Conservation (phyloP, 768 basidiomycete species). For the Tulasnella sp. region DNA sequence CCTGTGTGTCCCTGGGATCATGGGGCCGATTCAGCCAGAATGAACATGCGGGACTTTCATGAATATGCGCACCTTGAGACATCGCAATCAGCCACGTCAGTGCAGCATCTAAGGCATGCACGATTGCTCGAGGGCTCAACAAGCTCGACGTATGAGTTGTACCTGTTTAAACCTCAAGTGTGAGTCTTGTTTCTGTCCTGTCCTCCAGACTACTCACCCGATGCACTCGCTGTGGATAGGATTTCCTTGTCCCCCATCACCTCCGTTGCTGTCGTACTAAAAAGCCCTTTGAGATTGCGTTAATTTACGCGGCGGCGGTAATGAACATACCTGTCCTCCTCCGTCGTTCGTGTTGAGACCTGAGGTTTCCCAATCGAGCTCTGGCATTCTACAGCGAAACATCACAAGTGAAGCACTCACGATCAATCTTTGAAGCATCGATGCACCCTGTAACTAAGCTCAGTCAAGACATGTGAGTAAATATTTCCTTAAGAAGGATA, state of each 20-base stretch:
- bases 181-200: not conserved
- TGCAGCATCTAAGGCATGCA: constrained; percentile 33
- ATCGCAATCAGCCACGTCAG: constrained; percentile 27
- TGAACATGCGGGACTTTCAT: not conserved
- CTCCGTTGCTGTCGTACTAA: constrained; percentile 34
- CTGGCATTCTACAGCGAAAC: not conserved
- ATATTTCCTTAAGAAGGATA: not conserved
- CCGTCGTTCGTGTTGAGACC: constrained; percentile 31
- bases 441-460: constrained; percentile 14
- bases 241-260: constrained; percentile 24
- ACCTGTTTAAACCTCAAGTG: not conserved
- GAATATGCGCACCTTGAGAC: constrained; percentile 17
- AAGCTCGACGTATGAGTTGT: constrained; percentile 31
- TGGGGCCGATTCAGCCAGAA: not conserved
- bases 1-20: constrained; percentile 25
- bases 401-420: not conserved
- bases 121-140: constrained; percentile 22
- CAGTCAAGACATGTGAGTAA: not conserved
- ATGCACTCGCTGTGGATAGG: constrained; percentile 31
- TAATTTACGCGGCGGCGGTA: not conserved
- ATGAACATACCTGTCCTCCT: constrained; percentile 30
- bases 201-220: constrained; percentile 18
- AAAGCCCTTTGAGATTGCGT: not conserved
- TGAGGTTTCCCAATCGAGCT: not conserved
- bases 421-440: not conserved